These are phyloP conservation scores for Metschnikowia proteae DNA, from an alignment of 805 yeast genomes.

Conservation along the genomic window DNA sequence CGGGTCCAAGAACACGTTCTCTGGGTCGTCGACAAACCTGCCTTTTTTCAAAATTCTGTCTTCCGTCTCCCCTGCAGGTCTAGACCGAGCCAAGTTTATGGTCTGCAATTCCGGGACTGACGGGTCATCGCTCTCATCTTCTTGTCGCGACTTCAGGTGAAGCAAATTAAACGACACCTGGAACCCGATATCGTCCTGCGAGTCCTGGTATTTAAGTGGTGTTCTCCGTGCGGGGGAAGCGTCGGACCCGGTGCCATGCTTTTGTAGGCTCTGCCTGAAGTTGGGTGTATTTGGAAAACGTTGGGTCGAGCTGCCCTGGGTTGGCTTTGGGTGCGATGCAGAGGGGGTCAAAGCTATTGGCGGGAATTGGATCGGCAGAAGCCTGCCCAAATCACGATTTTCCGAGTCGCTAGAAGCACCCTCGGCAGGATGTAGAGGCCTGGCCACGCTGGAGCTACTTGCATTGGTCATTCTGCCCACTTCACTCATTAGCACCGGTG, in stretches of 20 bases:
- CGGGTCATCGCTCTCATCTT: conserved; percentile 16
- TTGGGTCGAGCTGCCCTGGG: conserved; percentile 7
- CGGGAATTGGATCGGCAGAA: conserved; percentile 15
- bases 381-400: conserved; percentile 10
- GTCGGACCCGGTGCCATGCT: conserved; percentile 1
- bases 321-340: not conserved
- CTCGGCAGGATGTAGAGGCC: not conserved
- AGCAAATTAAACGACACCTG: conserved; percentile 2
- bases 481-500: conserved; percentile 40
- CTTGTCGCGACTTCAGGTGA: not conserved
- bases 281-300: conserved; percentile 13
- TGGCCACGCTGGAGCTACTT: conserved; percentile 15
- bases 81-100: conserved; percentile 3
- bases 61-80: not conserved
- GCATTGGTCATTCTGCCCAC: conserved; percentile 19
- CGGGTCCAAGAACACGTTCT: conserved; percentile 34
- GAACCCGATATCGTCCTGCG: conserved; percentile 10
- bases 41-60: not conserved
- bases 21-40: conserved; percentile 16
- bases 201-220: not conserved
- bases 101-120: conserved; percentile 13
- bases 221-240: conserved; percentile 9
- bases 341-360: conserved; percentile 10
- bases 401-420: conserved; percentile 7
- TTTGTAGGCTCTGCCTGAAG: conserved; percentile 5